Percentiles rank a stretch among this genome's conserved stretches.
Evolutionary conservation across 2,329 filamentous ascomycete genomes (phyloP).

Genomic region (Pestalotiopsis sp.): DNA sequence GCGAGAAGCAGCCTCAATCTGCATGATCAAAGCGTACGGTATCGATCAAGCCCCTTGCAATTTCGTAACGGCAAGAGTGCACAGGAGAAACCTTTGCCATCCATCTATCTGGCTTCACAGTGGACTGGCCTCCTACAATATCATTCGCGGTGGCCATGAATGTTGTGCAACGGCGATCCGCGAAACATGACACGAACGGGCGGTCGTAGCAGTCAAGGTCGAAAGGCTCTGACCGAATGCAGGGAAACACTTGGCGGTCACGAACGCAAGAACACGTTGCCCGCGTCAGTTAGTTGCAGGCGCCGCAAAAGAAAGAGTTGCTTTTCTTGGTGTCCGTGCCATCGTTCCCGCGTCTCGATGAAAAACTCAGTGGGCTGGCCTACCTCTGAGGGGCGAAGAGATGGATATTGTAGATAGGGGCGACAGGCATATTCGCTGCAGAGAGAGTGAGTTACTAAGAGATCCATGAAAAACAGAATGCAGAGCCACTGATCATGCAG

Average conservation of each 20-base stretch:
- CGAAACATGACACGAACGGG: constrained; percentile 1
- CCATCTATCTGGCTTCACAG: not conserved
- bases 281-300: not conserved
- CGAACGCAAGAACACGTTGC: constrained; percentile 1
- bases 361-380: not conserved
- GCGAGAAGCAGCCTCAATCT: not conserved
- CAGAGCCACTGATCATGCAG: not conserved
- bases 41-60: not conserved
- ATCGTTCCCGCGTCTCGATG: not conserved
- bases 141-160: not conserved
- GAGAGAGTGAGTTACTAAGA: not conserved
- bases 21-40: not conserved
- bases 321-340: constrained; percentile 2
- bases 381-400: not conserved
- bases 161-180: constrained; percentile 2
- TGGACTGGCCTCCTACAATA: not conserved
- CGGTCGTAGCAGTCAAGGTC: not conserved
- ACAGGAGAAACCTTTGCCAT: not conserved
- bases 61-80: not conserved
- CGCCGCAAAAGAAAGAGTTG: not conserved
- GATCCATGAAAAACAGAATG: not conserved
- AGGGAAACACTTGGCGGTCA: not conserved
- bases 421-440: constrained; percentile 2
- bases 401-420: not conserved
- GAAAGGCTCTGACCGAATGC: not conserved